Conservation (phyloP, 1,284 basidiomycete genomes). For the Singerocomus rubriflavus region DNA sequence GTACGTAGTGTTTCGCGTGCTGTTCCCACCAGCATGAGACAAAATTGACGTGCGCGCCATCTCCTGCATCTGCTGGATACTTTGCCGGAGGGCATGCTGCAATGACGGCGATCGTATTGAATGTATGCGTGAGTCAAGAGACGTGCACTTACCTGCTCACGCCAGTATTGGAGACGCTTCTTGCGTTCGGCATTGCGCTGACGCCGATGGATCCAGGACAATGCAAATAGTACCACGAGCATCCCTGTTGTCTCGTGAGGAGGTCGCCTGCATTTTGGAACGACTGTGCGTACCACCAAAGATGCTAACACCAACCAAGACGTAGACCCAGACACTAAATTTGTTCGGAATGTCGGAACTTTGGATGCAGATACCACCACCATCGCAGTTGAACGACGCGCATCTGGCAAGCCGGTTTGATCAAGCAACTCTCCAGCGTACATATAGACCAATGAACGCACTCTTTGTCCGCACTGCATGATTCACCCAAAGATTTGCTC, state of each 20-base stretch:
- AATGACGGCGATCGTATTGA: not conserved
- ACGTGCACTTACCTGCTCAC: conserved; percentile 62
- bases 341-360: conserved; percentile 61
- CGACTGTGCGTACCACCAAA: conserved; percentile 51
- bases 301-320: conserved; percentile 70
- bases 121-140: not conserved
- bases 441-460: conserved; percentile 33
- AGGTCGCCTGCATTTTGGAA: not conserved
- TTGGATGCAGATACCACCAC: conserved; percentile 58
- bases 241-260: conserved; percentile 49
- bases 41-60: conserved; percentile 63
- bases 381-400: conserved; percentile 63
- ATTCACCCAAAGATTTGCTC: conserved; percentile 51
- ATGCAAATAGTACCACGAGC: conserved; percentile 59
- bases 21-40: conserved; percentile 43
- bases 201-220: conserved; percentile 70
- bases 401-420: conserved; percentile 47
- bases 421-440: conserved; percentile 2
- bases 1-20: conserved; percentile 42
- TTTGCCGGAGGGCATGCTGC: conserved; percentile 74
- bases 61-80: conserved; percentile 73
- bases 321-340: conserved; percentile 68
- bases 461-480: conserved; percentile 82
- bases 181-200: conserved; percentile 73
- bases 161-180: conserved; percentile 83